Evolutionary conservation across 2,329 filamentous ascomycete species (phyloP), one percentile per base, ranked within the genome.

Genomic region (Tolypocladium ophioglossoides): DNA sequence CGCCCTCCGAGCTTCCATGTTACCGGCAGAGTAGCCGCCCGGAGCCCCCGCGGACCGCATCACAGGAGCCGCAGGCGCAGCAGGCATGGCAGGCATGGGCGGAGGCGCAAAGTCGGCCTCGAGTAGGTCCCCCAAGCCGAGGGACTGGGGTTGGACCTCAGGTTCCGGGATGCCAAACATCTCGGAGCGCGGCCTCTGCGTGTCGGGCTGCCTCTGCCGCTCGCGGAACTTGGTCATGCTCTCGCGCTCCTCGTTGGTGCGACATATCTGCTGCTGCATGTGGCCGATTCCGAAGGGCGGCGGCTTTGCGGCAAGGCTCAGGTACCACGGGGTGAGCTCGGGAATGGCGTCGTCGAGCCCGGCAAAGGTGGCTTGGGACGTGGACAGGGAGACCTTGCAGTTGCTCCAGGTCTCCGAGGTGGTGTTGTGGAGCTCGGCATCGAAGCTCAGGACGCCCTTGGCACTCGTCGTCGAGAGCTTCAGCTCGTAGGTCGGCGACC

Each of bases 361-460:
- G 2, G 78, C 74, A 52, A 80, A 83, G 6, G 74, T 75, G 4
- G 82, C 78, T 61, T 85, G 80, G 0, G 82, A 85, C 0, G 82
- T 86, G 3, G 83, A 86, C 6, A 87, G 74, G 0, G 75, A 76
- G 39, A 87, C 68, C 57, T 77, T 79, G 64, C 80, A 78, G 66
- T 80, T 77, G 34, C 70, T 72, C 84, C 84, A 87, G 0, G 77
- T 80, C 68, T 87, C 84, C 0, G 79, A 82, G 0, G 82, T 85
- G 51, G 71, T 71, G 67, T 87, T 87, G 54, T 74, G 77, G 52
- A 86, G 76, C 58, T 79, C 76, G 2, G 83, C 83, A 53, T 84
- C 79, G 63, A 86, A 87, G 60, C 76, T 77, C 16, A 86, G 71
- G 5, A 68, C 68, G 1, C 74, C 82, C 0, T 76, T 75, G 50